Conservation (phyloP, 1,284 basidiomycete species). For the Trichosporon sp. region DNA sequence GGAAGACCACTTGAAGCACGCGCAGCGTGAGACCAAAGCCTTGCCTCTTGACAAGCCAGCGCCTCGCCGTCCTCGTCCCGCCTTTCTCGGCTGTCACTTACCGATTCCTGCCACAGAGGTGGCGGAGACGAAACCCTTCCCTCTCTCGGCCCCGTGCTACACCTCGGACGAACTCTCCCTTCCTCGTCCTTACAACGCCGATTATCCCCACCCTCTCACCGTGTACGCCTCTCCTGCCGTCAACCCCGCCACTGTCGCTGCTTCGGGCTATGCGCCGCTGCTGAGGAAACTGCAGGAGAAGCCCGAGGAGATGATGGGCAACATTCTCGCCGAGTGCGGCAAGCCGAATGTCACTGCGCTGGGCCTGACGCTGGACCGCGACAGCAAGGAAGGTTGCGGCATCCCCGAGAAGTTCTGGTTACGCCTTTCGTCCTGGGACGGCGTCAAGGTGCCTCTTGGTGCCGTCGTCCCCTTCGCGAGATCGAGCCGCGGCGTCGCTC, state of each 20-base stretch:
- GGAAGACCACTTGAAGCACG: neutral
- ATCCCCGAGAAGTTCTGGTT: constrained; percentile 39
- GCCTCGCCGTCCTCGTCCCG: constrained; percentile 4
- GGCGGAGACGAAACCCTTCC: constrained; percentile 30
- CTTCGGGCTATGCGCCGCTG: constrained; percentile 27
- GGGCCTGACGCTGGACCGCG: constrained; percentile 24
- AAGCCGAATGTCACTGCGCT: constrained; percentile 23
- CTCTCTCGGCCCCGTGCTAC: constrained; percentile 24
- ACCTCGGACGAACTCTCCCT: constrained; percentile 23
- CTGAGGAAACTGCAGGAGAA: constrained; percentile 24
- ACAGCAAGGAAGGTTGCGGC: constrained; percentile 37
- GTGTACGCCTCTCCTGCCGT: constrained; percentile 41
- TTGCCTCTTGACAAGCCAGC: neutral
- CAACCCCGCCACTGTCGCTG: constrained; percentile 29
- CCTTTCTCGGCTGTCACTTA: constrained; percentile 9
- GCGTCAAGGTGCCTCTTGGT: constrained; percentile 22
- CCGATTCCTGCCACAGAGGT: constrained; percentile 11
- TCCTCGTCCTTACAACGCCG: constrained; percentile 39
- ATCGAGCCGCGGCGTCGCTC: neutral
- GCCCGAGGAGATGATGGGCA: constrained; percentile 26
- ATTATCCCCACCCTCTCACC: constrained; percentile 43
- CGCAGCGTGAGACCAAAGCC: neutral
- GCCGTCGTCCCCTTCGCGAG: constrained; percentile 7
- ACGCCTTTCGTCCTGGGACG: constrained; percentile 9
- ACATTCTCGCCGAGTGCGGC: constrained; percentile 32